Evolutionary conservation across 495 filamentous ascomycete species (phyloP), one percentile per base, ranked within the genome.

Genomic region (Arthonia radiata): DNA sequence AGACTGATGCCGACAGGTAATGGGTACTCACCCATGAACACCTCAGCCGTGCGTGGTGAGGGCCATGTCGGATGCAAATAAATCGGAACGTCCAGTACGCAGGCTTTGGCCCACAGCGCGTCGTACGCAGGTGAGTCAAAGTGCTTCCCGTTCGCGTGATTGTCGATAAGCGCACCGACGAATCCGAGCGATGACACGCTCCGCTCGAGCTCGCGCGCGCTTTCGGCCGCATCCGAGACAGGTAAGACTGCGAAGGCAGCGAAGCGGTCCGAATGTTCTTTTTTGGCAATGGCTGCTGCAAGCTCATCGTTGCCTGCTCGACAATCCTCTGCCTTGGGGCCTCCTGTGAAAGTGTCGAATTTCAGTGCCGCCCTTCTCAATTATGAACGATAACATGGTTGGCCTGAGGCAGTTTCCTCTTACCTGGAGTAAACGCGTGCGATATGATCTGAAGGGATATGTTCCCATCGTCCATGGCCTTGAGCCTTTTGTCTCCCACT

Each of bases 381-480:
- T n/a, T n/a, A n/a, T n/a, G n/a, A n/a, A n/a, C n/a, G n/a, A n/a
- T n/a, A n/a, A n/a, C n/a, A n/a, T n/a, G n/a, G n/a, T n/a, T n/a
- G n/a, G n/a, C n/a, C n/a, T n/a, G n/a, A n/a, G n/a, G n/a, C n/a
- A n/a, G n/a, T n/a, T n/a, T n/a, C n/a, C n/a, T n/a, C n/a, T n/a
- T n/a, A n/a, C n/a, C n/a, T n/a, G n/a, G n/a, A n/a, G n/a, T n/a
- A n/a, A 59, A 54, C 0, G 47, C 42, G 33, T 69, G 64, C 4
- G 57, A 64, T 30, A 70, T 41, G 10, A 70, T 44, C 39, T 69
- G 64, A n/a, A 61, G 29, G 0, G 54, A 45, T n/a, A 68, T 35
- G 9, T 50, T 40, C 4, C 54, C 53, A 3, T 43, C 37, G 23
- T 61, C 51, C 51, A 72, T 59, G 31, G 61, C 53, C 14, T 38